A percentile compares a stretch with the other conserved stretches of the same genome.
phyloP scores from a whole-genome alignment of 768 basidiomycete species.

The Leucosporidium scottii region DNA sequence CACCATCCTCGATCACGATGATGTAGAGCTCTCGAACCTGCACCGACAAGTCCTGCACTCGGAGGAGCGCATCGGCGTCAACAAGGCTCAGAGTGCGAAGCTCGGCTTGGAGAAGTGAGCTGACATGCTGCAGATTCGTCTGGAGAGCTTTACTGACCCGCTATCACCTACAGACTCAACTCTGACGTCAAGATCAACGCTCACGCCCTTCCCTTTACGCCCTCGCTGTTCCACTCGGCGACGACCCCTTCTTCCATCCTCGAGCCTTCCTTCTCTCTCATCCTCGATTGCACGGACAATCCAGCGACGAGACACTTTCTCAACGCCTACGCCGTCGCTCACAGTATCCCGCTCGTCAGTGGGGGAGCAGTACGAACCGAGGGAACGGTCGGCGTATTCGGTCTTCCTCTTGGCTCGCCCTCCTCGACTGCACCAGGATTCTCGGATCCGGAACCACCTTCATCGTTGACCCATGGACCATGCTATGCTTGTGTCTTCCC shows the following conservation, averaged over 20 bases:
- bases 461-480: constrained; percentile 50
- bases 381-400: constrained; percentile 44
- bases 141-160: no score
- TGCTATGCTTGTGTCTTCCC: constrained; percentile 96
- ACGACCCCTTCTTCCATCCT: constrained; percentile 12
- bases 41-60: constrained; percentile 88
- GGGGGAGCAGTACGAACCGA: constrained; percentile 67
- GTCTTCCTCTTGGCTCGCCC: constrained; percentile 22
- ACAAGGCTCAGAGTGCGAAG: constrained; percentile 77
- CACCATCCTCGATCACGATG: constrained; percentile 81
- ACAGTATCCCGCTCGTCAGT: constrained; percentile 76
- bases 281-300: constrained; percentile 94
- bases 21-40: constrained; percentile 79
- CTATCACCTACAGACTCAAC: constrained; percentile 63
- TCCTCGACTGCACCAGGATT: not conserved
- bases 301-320: constrained; percentile 85
- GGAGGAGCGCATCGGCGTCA: constrained; percentile 60
- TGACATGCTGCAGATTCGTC: no score
- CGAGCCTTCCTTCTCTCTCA: constrained; percentile 53
- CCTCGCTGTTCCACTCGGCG: constrained; percentile 18
- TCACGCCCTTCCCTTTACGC: constrained; percentile 47
- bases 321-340: constrained; percentile 70
- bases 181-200: constrained; percentile 52
- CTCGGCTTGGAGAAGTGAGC: constrained; percentile 58
- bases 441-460: constrained; percentile 47